Percentiles rank a stretch among this genome's conserved stretches.
These are phyloP conservation scores for Balansia obtecta DNA, from an alignment of 2,329 filamentous ascomycete species.

Conservation along the genomic window DNA sequence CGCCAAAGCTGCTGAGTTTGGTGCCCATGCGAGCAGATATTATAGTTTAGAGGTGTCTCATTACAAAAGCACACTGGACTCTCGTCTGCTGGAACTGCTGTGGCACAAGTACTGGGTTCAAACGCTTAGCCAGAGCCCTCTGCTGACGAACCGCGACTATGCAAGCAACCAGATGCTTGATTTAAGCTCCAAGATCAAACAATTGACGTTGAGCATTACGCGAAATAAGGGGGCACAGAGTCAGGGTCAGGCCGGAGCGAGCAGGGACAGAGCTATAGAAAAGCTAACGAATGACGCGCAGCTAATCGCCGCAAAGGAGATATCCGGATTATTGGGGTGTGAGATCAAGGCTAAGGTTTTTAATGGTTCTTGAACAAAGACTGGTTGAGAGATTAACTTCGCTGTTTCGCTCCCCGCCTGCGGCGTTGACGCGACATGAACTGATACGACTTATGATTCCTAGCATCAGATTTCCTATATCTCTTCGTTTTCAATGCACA, in stretches of 20 bases:
- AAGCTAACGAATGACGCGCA: slow-evolving; percentile 51
- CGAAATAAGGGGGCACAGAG: slow-evolving; percentile 16
- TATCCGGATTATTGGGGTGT: slow-evolving; percentile 47
- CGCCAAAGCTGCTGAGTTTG: slow-evolving; percentile 92
- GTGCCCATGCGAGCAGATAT: slow-evolving; percentile 80
- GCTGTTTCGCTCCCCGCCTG: not conserved
- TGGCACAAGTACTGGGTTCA: slow-evolving; percentile 99
- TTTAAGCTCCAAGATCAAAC: slow-evolving; percentile 67
- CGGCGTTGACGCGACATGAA: too few relatives aligned
- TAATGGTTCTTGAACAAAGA: slow-evolving; percentile 23
- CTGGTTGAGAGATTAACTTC: not conserved
- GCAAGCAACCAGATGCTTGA: slow-evolving; percentile 87
- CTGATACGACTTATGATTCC: too few relatives aligned
- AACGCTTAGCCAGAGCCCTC: slow-evolving; percentile 79
- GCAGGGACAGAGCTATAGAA: slow-evolving; percentile 35
- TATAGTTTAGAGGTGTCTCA: slow-evolving; percentile 86
- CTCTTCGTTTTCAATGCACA: too few relatives aligned
- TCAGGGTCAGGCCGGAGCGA: slow-evolving; percentile 13
- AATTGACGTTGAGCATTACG: slow-evolving; percentile 34
- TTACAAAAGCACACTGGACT: slow-evolving; percentile 87
- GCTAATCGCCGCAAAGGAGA: slow-evolving; percentile 49
- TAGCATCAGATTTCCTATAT: too few relatives aligned
- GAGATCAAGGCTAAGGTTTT: slow-evolving; percentile 55
- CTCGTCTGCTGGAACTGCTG: slow-evolving; percentile 71
- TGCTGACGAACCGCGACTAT: slow-evolving; percentile 88